Conservation (phyloP, 2,329 filamentous ascomycete species). For the Zasmidium angulare region DNA sequence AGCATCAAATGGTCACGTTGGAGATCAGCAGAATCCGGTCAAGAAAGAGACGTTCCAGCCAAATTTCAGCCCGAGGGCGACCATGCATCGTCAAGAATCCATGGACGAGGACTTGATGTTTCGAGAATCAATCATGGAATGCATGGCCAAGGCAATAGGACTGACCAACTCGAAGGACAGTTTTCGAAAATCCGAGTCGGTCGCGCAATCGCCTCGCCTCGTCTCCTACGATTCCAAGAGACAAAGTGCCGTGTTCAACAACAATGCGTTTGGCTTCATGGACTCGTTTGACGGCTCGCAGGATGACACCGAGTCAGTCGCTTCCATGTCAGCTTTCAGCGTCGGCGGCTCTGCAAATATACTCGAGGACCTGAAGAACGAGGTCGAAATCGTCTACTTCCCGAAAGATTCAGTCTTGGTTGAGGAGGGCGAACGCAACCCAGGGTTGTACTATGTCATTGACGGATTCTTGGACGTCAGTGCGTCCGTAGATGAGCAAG, state of each 20-base stretch:
- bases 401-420: slow-evolving; percentile 91
- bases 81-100: slow-evolving; percentile 71
- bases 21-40: slow-evolving; percentile 46
- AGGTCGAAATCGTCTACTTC: slow-evolving; percentile 96
- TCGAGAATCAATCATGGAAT: slow-evolving; percentile 84
- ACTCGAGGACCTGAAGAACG: slow-evolving; percentile 80
- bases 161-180: slow-evolving; percentile 68
- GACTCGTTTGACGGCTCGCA: slow-evolving; percentile 70
- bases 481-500: slow-evolving; percentile 71
- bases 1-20: slow-evolving; percentile 30
- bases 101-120: slow-evolving; percentile 87
- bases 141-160: slow-evolving; percentile 92
- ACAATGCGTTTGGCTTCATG: slow-evolving; percentile 64
- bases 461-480: slow-evolving; percentile 96
- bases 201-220: slow-evolving; percentile 80
- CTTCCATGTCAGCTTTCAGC: slow-evolving; percentile 49
- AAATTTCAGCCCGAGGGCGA: slow-evolving; percentile 35
- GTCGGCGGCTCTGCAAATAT: slow-evolving; percentile 64
- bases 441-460: slow-evolving; percentile 94
- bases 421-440: slow-evolving; percentile 95
- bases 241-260: slow-evolving; percentile 73
- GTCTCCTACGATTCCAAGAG: slow-evolving; percentile 79
- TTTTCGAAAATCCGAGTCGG: slow-evolving; percentile 68
- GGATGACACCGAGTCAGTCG: slow-evolving; percentile 82
- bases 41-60: slow-evolving; percentile 42